A percentile compares a stretch with the other conserved stretches of the same genome.
These are phyloP conservation scores for Scedosporium boydii DNA, from an alignment of 2,329 filamentous ascomycete genomes.

Conservation along the genomic window DNA sequence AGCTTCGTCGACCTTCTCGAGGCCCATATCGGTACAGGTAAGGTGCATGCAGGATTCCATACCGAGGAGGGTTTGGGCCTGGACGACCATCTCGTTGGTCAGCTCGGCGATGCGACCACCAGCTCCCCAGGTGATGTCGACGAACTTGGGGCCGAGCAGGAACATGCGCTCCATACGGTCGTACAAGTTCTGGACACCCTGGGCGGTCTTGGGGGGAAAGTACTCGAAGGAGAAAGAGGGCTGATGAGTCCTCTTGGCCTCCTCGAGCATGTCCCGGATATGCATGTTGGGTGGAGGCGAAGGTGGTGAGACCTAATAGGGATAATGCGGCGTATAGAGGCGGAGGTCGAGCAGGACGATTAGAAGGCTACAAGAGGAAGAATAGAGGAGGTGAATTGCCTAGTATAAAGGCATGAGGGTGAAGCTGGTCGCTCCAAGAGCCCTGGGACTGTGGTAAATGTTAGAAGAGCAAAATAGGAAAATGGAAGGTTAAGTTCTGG, in stretches of 20 bases:
- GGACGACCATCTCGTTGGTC: constrained; percentile 95
- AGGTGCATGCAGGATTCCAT: constrained; percentile 99
- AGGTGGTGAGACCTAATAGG: background rate
- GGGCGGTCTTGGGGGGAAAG: constrained; percentile 94
- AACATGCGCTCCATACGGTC: constrained; percentile 99
- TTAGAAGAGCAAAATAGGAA: background rate
- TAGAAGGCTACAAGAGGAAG: background rate
- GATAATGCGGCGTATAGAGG: background rate
- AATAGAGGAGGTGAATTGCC: background rate
- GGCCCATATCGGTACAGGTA: constrained; percentile 96
- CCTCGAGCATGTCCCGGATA: constrained; percentile 82
- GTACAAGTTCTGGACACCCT: constrained; percentile 98
- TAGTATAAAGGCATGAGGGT: background rate
- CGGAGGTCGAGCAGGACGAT: background rate
- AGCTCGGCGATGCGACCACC: constrained; percentile 84
- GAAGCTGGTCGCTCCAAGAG: background rate
- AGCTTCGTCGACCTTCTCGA: constrained; percentile 82
- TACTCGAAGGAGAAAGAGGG: constrained; percentile 98
- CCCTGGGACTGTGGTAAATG: background rate
- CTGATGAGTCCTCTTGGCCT: constrained; percentile 67
- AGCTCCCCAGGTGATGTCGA: constrained; percentile 97
- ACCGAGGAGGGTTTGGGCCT: constrained; percentile 89
- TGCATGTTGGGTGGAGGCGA: constrained; percentile 58
- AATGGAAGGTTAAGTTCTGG: background rate
- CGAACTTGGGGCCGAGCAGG: constrained; percentile 83